Evolutionary conservation across 2,329 filamentous ascomycete genomes (phyloP), one percentile per base, ranked within the genome.

Genomic region (Corynespora cassiicola): DNA sequence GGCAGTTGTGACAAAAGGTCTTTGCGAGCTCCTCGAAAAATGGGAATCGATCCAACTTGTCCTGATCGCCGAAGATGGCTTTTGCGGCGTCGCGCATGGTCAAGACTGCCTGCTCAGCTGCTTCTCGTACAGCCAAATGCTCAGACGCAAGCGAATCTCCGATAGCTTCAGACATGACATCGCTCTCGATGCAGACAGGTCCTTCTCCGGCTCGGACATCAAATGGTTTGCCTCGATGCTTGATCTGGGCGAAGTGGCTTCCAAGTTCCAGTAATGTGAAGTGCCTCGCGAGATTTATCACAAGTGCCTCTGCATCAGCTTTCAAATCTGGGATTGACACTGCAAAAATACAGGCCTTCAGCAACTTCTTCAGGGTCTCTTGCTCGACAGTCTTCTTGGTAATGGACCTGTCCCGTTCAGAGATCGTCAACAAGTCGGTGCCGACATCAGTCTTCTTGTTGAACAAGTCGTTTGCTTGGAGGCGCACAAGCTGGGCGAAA

Each of bases 241-340:
- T 91, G 47, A 87, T 73, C 39, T 90, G 85, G 14, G 90, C 83
- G 21, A 97, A 76, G n/a, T 90, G 86, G 41, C 86, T 84, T 7
- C 91, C 92, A 16, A 99, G 78, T 66, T 99, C 94, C 19, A 99
- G 75, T 28, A 99, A 81, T 2, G 90, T 87, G 52, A 99, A 92
- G 66, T 99, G 95, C 34, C 86, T 85, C 58, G 90, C 95, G 7
- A 96, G 75, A 58, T 94, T 88, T 29, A 83, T 77, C 16, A 97
- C 75, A 47, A 99, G 86, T 5, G 81, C 67, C 23, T 84, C 82
- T 0, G 92, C 89, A 32, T 90, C 85, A 7, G 85, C 77, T 49
- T 88, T 84, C 47, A 96, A 84, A 21, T 91, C 88, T 0, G 88
- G 83, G 7, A 97, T 74, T 0, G 90, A 95, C 27, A 87, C 83